Conservation (phyloP, 164 flowering plant species). For the Echeveria elegans region DNA sequence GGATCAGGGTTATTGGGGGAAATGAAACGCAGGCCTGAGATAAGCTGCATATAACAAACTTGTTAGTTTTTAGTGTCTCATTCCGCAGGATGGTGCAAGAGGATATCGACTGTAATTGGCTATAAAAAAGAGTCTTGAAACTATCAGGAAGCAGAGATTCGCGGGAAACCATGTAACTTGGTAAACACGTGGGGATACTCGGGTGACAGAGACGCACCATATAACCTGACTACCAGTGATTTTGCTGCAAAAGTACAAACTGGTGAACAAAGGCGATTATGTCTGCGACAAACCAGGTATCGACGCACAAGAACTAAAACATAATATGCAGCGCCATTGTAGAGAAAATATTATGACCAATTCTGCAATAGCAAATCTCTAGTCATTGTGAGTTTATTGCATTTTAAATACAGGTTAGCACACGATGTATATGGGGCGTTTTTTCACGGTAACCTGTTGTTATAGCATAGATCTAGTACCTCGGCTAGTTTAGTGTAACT, state of each 20-base stretch:
- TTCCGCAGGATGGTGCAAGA: not conserved
- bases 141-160: not conserved
- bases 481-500: not conserved
- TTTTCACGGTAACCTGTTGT: not conserved
- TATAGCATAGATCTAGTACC: not conserved
- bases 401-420: not conserved
- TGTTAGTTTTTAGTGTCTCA: not conserved
- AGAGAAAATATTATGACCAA: not conserved
- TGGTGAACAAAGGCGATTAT: not conserved
- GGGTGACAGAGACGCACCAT: not conserved
- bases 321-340: not conserved
- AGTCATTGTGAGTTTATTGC: not conserved
- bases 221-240: not conserved
- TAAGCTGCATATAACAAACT: not conserved
- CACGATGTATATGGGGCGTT: too few species aligned
- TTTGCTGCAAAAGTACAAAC: not conserved
- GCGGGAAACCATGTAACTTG: not conserved
- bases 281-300: not conserved
- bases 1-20: constrained; percentile 50
- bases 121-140: too few species aligned
- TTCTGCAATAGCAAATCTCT: not conserved
- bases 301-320: not conserved
- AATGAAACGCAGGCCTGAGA: not conserved
- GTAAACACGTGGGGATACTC: not conserved
- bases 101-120: not conserved